Percentiles rank a stretch among this genome's conserved stretches.
Conservation (phyloP, 2,329 filamentous ascomycete species). For the Monilinia vaccinii-corymbosi region DNA sequence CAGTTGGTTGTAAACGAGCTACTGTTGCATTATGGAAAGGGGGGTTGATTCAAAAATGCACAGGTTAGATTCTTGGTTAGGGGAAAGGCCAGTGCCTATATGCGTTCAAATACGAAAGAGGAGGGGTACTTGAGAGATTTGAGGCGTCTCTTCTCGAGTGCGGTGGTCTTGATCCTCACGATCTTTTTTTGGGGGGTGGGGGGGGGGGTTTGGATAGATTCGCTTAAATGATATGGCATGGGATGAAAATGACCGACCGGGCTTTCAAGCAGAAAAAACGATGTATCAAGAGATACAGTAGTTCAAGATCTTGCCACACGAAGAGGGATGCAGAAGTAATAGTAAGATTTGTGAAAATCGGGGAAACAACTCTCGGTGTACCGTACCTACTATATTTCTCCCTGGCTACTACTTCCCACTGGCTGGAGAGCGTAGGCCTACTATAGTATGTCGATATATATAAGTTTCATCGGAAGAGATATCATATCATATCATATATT, state of each 20-base stretch:
- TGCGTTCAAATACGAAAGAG: not conserved
- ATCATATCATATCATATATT: no score
- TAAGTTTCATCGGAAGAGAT: no score
- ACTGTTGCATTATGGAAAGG: not conserved
- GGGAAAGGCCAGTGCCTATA: not conserved
- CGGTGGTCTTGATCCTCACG: not conserved
- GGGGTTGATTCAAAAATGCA: not conserved
- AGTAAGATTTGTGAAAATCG: not conserved
- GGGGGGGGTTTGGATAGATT: no score
- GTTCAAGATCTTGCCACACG: not conserved
- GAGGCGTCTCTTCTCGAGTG: not conserved
- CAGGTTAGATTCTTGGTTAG: not conserved
- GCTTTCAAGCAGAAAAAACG: not conserved
- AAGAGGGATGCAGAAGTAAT: not conserved
- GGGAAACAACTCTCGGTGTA: not conserved
- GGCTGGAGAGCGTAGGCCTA: no score
- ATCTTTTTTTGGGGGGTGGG: no score
- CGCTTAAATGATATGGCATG: not conserved
- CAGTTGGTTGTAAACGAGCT: not conserved
- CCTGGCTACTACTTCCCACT: not conserved
- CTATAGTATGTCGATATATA: no score
- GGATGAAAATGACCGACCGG: not conserved
- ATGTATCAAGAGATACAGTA: not conserved
- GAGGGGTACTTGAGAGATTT: not conserved
- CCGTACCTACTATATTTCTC: no score